Evolutionary conservation across 371 early-diverging fungal species (phyloP).

Genomic region (Capillidium rhysosporum): DNA sequence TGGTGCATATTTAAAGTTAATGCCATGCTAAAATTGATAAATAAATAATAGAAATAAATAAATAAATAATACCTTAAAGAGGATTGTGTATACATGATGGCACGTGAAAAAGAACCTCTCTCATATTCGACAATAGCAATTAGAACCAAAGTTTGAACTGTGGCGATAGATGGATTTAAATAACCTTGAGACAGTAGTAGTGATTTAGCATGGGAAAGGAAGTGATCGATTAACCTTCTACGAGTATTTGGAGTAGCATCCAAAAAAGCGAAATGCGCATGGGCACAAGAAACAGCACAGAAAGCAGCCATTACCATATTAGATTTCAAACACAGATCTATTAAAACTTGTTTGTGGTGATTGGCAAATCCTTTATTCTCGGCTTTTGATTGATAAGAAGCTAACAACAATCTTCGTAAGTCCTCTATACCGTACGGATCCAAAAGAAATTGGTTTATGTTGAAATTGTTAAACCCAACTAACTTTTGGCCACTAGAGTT

Average conservation of each 20-base stretch:
- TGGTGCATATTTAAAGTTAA: background rate
- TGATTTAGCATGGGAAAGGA: background rate
- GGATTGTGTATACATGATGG: background rate
- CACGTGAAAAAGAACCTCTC: background rate
- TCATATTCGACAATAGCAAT: constrained; percentile 3
- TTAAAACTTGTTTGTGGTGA: background rate
- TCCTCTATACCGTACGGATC: background rate
- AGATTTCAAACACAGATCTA: background rate
- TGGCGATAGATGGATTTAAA: background rate
- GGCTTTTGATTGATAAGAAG: background rate
- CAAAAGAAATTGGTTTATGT: background rate
- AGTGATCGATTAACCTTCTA: background rate
- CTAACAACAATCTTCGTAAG: background rate
- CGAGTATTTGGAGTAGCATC: constrained; percentile 2
- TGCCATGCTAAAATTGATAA: background rate
- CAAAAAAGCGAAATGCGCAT: constrained; percentile 7
- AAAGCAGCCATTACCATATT: constrained; percentile 11
- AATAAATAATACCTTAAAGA: background rate
- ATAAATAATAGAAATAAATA: background rate
- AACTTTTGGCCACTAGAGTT: background rate
- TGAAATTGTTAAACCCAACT: background rate
- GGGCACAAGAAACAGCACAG: constrained; percentile 15
- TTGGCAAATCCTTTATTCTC: constrained; percentile 1
- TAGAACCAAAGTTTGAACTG: background rate
- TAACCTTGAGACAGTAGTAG: background rate